These are phyloP conservation scores for Plectosphaerella plurivora DNA, from an alignment of 2,329 filamentous ascomycete genomes.

Conservation along the genomic window DNA sequence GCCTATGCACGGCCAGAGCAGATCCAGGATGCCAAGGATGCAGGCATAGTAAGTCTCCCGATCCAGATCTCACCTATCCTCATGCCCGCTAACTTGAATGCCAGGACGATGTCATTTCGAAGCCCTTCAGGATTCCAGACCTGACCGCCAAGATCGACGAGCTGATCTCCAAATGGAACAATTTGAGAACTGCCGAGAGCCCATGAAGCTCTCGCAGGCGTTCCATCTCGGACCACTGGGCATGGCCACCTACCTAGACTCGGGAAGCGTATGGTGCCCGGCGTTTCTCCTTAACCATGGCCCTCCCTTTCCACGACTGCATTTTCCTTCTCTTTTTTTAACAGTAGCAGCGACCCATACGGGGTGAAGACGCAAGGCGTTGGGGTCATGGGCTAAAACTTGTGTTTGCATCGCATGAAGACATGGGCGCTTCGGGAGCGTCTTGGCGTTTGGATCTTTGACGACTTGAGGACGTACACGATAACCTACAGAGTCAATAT, in stretches of 20 bases:
- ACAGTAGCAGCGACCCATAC: too few relatives aligned
- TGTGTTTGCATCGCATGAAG: too few relatives aligned
- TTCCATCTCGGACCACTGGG: neutral
- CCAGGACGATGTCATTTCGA: slow-evolving; percentile 71
- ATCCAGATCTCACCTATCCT: slow-evolving; percentile 1
- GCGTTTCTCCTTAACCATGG: neutral
- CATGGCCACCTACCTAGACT: neutral
- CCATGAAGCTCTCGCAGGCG: neutral
- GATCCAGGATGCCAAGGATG: slow-evolving; percentile 64
- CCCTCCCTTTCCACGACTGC: too few relatives aligned
- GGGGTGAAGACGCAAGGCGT: too few relatives aligned
- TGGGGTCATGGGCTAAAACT: too few relatives aligned
- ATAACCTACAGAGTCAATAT: too few relatives aligned
- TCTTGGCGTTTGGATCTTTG: too few relatives aligned
- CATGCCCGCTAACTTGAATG: neutral
- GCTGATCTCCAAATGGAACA: slow-evolving; percentile 38
- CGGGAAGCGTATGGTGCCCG: neutral
- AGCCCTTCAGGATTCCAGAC: slow-evolving; percentile 74
- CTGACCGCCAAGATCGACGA: slow-evolving; percentile 64
- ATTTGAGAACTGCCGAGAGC: slow-evolving; percentile 16
- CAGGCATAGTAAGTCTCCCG: slow-evolving; percentile 60
- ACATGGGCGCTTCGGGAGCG: too few relatives aligned
- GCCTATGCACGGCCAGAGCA: slow-evolving; percentile 75
- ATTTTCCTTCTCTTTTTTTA: too few relatives aligned
- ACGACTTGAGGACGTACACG: too few relatives aligned